Percentiles rank a stretch among this genome's conserved stretches.
phyloP scores from a whole-genome alignment of 208 protist species.

The Trypanosoma mega region DNA sequence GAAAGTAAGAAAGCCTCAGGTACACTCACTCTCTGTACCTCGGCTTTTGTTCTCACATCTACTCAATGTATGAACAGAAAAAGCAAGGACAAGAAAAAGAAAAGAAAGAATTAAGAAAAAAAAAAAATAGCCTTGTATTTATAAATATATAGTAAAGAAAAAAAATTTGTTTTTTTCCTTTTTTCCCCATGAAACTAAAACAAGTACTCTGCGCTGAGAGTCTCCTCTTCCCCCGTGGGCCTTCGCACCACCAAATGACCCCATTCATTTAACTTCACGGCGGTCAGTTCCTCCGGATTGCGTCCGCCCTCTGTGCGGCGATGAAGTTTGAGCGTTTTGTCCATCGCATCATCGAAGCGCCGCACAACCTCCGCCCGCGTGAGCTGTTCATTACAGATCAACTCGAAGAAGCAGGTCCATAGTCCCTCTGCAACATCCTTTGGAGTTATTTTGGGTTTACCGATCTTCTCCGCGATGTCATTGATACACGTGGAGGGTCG shows the following conservation, averaged over 20 bases:
- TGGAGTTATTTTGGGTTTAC: constrained; percentile 13
- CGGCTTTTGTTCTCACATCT: too few species aligned
- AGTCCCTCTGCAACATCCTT: constrained; percentile 38
- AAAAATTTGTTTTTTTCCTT: background rate
- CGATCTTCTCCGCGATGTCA: constrained; percentile 15
- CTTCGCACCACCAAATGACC: constrained; percentile 54
- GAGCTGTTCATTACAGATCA: constrained; percentile 17
- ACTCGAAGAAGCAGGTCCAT: constrained; percentile 40
- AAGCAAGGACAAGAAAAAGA: too few species aligned
- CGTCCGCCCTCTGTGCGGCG: constrained; percentile 37
- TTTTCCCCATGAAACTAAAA: too few species aligned
- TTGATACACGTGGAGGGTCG: constrained; percentile 38
- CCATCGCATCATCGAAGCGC: constrained; percentile 54
- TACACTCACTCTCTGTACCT: too few species aligned
- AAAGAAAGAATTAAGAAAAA: too few species aligned
- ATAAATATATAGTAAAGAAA: background rate
- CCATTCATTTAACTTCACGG: constrained; percentile 54
- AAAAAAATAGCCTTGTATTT: constrained; percentile 7
- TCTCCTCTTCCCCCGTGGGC: constrained; percentile 39
- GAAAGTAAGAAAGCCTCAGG: too few species aligned
- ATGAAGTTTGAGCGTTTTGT: constrained; percentile 38
- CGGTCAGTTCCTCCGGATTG: constrained; percentile 38
- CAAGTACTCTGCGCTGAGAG: constrained; percentile 59
- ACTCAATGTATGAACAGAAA: too few species aligned
- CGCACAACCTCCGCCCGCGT: constrained; percentile 32